Conservation (phyloP, 2,329 filamentous ascomycete genomes). For the Didymella arachidicola region DNA sequence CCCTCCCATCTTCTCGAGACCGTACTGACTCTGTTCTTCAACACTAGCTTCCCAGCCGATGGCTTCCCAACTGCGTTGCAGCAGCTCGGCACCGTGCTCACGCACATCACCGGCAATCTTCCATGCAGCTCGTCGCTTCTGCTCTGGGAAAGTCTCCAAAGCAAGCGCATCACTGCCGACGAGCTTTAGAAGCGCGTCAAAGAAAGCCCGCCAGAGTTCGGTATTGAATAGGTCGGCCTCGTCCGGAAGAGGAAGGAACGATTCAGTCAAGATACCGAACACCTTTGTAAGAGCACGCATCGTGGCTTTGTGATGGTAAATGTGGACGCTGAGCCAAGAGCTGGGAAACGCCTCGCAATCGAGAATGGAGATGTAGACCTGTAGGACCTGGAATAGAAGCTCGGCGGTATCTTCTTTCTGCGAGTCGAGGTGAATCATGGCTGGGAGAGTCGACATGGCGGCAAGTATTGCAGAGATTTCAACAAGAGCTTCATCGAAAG, state of each 20-base stretch:
- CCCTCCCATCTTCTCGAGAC: conserved; percentile 84
- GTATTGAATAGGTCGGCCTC: conserved; percentile 93
- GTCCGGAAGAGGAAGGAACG: conserved; percentile 85
- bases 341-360: conserved; percentile 88
- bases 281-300: conserved; percentile 87
- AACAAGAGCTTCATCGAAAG: conserved; percentile 85
- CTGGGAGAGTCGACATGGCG: conserved; percentile 76
- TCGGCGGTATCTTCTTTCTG: conserved; percentile 76
- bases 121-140: conserved; percentile 96
- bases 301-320: conserved; percentile 89
- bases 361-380: conserved; percentile 87
- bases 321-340: conserved; percentile 90
- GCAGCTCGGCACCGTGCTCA: conserved; percentile 85
- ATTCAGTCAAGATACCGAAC: conserved; percentile 78
- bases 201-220: conserved; percentile 92
- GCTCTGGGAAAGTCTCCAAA: conserved; percentile 94
- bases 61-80: conserved; percentile 88
- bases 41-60: conserved; percentile 92
- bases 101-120: conserved; percentile 98
- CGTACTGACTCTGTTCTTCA: conserved; percentile 81
- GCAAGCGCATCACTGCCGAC: conserved; percentile 89
- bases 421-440: conserved; percentile 77
- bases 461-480: conserved; percentile 90
- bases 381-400: conserved; percentile 79
- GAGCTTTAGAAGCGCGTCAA: conserved; percentile 85